phyloP scores from a whole-genome alignment of 257 asterid species.

The Orobanche coerulescens region DNA sequence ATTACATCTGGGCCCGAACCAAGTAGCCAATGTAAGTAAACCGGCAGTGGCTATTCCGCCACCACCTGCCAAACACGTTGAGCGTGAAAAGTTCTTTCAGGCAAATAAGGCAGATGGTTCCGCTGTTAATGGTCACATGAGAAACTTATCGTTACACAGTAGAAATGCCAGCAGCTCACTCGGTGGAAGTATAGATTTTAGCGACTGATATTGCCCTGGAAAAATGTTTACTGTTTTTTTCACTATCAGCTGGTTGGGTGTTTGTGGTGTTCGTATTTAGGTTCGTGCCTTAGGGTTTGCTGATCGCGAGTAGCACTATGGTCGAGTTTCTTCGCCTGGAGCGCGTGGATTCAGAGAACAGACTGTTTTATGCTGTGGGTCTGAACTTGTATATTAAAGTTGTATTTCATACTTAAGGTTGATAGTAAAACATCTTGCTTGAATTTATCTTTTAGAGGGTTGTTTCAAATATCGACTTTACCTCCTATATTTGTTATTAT shows the following conservation, averaged over 20 bases:
- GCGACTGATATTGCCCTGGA: constrained; percentile 34
- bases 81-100: constrained; percentile 81
- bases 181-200: constrained; percentile 65
- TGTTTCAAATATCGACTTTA: not conserved
- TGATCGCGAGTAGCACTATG: not conserved
- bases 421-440: constrained; percentile 20
- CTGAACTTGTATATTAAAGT: constrained; percentile 17
- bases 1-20: constrained; percentile 23
- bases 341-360: constrained; percentile 18
- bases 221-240: not conserved
- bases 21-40: constrained; percentile 24
- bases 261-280: constrained; percentile 15
- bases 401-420: constrained; percentile 13
- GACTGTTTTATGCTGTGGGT: not conserved
- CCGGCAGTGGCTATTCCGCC: constrained; percentile 64
- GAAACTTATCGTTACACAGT: constrained; percentile 77
- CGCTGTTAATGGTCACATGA: constrained; percentile 44
- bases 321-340: not conserved
- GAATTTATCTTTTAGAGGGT: not conserved
- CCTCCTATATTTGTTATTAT: too few species aligned
- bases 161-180: constrained; percentile 67
- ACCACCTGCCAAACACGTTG: constrained; percentile 87
- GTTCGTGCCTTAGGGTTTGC: constrained; percentile 18
- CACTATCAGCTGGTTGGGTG: constrained; percentile 19
- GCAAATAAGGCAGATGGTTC: constrained; percentile 57